Evolutionary conservation across 1,139 yeast genomes (phyloP).

Genomic region (Yamadazyma blattariae): DNA sequence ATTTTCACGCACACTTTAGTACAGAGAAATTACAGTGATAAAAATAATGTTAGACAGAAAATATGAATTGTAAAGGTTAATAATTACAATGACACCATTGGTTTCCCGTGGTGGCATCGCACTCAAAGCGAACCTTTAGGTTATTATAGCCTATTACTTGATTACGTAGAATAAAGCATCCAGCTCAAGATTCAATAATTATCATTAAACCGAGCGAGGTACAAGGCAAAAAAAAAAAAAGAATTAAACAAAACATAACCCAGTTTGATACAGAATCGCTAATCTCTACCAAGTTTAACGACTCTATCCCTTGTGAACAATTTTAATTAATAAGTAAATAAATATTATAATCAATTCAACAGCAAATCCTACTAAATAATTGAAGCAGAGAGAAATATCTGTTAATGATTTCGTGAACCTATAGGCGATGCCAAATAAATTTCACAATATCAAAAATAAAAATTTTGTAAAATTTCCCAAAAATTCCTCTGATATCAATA

Average conservation of each 20-base stretch:
- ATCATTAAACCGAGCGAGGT: constrained; percentile 57
- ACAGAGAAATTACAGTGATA: too few relatives aligned
- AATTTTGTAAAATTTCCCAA: constrained; percentile 46
- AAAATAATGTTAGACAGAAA: neutral
- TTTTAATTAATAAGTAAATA: too few relatives aligned
- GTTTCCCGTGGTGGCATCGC: constrained; percentile 56
- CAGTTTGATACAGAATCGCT: neutral
- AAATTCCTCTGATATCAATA: constrained; percentile 62
- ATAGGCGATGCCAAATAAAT: constrained; percentile 6
- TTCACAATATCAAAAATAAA: neutral
- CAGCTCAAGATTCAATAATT: constrained; percentile 52
- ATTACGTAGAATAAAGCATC: constrained; percentile 21
- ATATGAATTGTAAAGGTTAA: constrained; percentile 49
- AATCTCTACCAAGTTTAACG: too few relatives aligned
- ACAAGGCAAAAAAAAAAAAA: constrained; percentile 42
- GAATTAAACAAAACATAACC: too few relatives aligned
- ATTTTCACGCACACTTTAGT: constrained; percentile 6
- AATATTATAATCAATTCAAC: too few relatives aligned
- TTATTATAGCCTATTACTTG: constrained; percentile 59
- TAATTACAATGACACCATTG: constrained; percentile 71
- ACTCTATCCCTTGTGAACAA: too few relatives aligned
- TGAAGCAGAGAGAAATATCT: too few relatives aligned
- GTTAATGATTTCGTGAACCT: too few relatives aligned
- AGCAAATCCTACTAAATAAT: too few relatives aligned
- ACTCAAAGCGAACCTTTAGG: constrained; percentile 68